Evolutionary conservation across 2,329 filamentous ascomycete genomes (phyloP).

Genomic region (Zymoseptoria pseudotritici): DNA sequence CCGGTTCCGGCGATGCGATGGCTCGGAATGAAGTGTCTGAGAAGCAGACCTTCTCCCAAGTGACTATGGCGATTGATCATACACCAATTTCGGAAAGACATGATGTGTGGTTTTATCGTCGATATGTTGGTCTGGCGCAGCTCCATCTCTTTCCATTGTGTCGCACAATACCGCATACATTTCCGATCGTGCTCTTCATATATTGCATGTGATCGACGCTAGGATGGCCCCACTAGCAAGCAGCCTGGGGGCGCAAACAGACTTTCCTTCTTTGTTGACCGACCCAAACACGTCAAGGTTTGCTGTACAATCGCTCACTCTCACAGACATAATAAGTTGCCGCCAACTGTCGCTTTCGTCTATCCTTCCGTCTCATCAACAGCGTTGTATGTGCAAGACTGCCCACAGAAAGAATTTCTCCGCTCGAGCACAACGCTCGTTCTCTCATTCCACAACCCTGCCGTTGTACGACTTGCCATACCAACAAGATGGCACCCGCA

Average conservation of each 20-base stretch:
- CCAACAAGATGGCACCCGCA: conserved; percentile 23
- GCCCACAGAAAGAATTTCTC: background rate
- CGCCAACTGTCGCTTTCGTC: background rate
- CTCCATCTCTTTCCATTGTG: background rate
- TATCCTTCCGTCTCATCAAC: background rate
- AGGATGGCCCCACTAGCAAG: background rate
- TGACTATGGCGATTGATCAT: background rate
- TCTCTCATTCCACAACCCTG: background rate
- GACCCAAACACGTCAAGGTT: background rate
- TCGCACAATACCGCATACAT: background rate
- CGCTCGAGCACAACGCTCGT: background rate
- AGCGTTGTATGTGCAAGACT: background rate
- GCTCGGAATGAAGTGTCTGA: background rate
- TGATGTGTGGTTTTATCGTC: background rate
- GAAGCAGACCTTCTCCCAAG: background rate
- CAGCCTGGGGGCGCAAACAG: background rate
- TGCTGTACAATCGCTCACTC: background rate
- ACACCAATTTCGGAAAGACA: background rate
- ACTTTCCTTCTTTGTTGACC: background rate
- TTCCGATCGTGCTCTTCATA: background rate
- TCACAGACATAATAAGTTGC: background rate
- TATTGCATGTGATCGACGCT: background rate
- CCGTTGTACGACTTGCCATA: background rate
- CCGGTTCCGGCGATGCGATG: background rate
- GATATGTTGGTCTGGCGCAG: background rate